Conservation (phyloP, 148 eudicot species). For the Silene conica region DNA sequence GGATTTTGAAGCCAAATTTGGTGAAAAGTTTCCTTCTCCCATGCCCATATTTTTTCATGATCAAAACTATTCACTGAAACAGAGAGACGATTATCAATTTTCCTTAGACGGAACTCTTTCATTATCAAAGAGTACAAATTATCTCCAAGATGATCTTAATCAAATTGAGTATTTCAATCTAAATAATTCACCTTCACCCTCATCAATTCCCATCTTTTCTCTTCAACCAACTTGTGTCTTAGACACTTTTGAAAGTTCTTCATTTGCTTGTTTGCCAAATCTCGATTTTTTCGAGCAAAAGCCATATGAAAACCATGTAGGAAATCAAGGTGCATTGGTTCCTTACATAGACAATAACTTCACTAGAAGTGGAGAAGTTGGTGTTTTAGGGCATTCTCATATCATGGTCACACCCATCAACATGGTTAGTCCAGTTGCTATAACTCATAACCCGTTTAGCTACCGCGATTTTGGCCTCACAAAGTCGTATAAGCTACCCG, state of each 20-base stretch:
- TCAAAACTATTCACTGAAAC: slow-evolving; percentile 20
- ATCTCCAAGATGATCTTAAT: slow-evolving; percentile 39
- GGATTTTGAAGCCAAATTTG: slow-evolving; percentile 43
- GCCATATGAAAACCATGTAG: slow-evolving; percentile 29
- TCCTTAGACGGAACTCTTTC: slow-evolving; percentile 23
- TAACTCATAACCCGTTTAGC: slow-evolving; percentile 17
- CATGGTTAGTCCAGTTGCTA: slow-evolving; percentile 16
- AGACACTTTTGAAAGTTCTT: slow-evolving; percentile 33
- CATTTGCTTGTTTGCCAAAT: slow-evolving; percentile 22
- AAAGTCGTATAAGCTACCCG: slow-evolving; percentile 33
- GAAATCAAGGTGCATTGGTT: slow-evolving; percentile 20
- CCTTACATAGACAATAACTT: slow-evolving; percentile 27
- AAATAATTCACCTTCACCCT: slow-evolving; percentile 30
- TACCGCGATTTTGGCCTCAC: slow-evolving; percentile 26
- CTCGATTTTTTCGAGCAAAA: slow-evolving; percentile 45
- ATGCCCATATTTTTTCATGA: slow-evolving; percentile 19
- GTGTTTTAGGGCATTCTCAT: slow-evolving; percentile 26
- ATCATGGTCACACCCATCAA: slow-evolving; percentile 20
- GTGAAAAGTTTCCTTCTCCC: slow-evolving; percentile 22
- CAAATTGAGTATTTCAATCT: slow-evolving; percentile 38
- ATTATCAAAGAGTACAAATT: slow-evolving; percentile 27
- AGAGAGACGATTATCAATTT: slow-evolving; percentile 25
- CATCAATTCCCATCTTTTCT: slow-evolving; percentile 31
- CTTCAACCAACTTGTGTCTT: slow-evolving; percentile 25
- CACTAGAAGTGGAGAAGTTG: slow-evolving; percentile 17